phyloP scores from a whole-genome alignment of 306 rosid species.

The Inga oerstediana region DNA sequence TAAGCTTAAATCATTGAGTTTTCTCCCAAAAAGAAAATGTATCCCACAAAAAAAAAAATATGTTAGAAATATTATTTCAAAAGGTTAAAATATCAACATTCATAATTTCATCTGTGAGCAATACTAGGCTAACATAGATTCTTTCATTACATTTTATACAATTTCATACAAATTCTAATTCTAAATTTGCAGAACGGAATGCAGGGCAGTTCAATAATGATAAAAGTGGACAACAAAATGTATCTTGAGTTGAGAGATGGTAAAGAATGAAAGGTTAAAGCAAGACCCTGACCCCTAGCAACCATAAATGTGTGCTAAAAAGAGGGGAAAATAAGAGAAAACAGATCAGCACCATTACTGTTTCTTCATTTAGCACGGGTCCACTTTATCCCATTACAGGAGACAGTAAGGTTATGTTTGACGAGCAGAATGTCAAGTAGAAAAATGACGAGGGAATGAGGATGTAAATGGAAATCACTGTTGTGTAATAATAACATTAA shows the following conservation, averaged over 20 bases:
- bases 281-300: neutral
- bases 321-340: neutral
- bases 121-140: neutral
- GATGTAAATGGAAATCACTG: neutral
- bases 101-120: neutral
- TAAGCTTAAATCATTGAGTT: neutral
- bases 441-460: neutral
- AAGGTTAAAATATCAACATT: slow-evolving; percentile 3
- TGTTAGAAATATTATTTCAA: neutral
- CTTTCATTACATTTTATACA: neutral
- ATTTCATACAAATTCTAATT: neutral
- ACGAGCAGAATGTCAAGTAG: neutral
- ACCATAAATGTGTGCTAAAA: neutral
- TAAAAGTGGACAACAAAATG: neutral
- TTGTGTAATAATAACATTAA: neutral
- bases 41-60: neutral
- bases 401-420: neutral
- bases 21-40: neutral
- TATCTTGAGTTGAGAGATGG: neutral
- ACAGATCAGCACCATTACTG: neutral
- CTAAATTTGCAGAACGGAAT: neutral
- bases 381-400: neutral
- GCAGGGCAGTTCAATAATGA: neutral
- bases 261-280: neutral
- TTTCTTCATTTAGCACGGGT: neutral